Evolutionary conservation across 108 stramenopile genomes (phyloP), one percentile per base, ranked within the genome.

Genomic region (Parietichytrium sp.): DNA sequence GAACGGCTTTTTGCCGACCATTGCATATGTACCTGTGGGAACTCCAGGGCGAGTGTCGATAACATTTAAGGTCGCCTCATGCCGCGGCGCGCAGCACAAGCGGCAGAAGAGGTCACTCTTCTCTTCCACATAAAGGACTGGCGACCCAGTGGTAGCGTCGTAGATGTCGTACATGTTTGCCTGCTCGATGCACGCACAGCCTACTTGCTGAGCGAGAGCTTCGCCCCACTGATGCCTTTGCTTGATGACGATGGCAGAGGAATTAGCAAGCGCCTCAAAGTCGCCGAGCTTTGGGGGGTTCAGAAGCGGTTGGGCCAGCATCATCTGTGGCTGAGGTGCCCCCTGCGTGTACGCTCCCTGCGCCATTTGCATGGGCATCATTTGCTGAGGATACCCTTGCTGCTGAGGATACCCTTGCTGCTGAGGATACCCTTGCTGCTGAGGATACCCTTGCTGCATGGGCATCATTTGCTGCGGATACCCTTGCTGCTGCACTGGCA

Each of bases 1-100:
- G 61, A 72, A 72, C 38, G 61, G 61, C 61, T 72, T 72, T 6
- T 45, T 25, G 20, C 38, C 61, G 61, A 45, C 38, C 61, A 72
- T 72, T n/a, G 45, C 10, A 38, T 23, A 72, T 6, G 29, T 10
- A 27, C 45, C 42, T 36, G 61, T 42, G 16, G 61, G 42, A n/a
- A 45, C 42, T n/a, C 61, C 42, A 20, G 36, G 23, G 29, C 61
- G 61, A 10, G 45, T n/a, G 61, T 72, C 61, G n/a, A 23, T 36
- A 42, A 72, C 36, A 42, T 72, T 33, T 13, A 72, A 42, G 1
- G 36, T 72, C 38, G 61, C 61, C 33, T 72, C 61, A 42, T 72
- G 61, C 10, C 45, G n/a, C 33, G 61, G 61, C 6, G 61, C 10
- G 61, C 33, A 72, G 61, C 61, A 72, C 29, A 72, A 25, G 10